Evolutionary conservation across 805 yeast genomes (phyloP).

Genomic region (Kregervanrija pseudodelftensis): DNA sequence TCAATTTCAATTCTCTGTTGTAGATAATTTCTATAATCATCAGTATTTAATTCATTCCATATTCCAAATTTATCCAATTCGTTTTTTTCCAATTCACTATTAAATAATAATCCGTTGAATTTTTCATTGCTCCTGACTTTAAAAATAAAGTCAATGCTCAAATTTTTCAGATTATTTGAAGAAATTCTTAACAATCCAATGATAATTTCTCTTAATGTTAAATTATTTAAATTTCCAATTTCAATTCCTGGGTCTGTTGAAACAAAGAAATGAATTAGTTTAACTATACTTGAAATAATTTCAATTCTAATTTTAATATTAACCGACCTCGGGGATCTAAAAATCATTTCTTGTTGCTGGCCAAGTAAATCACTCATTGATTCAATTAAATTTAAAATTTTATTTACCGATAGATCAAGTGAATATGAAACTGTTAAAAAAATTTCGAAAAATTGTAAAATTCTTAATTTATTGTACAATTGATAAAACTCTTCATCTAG

Average conservation of each 20-base stretch:
- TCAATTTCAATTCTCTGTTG: constrained; percentile 21
- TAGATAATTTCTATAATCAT: constrained; percentile 24
- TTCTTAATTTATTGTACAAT: constrained; percentile 36
- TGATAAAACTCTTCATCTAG: constrained; percentile 37
- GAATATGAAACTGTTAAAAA: constrained; percentile 19
- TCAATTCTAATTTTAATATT: constrained; percentile 31
- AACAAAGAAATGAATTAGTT: constrained; percentile 29
- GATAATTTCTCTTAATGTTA: constrained; percentile 25
- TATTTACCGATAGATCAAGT: constrained; percentile 2
- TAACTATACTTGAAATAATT: constrained; percentile 34
- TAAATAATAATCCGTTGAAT: constrained; percentile 18
- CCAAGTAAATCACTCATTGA: constrained; percentile 28
- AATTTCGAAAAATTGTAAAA: constrained; percentile 44
- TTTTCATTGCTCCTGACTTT: constrained; percentile 14
- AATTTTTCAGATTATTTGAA: constrained; percentile 23
- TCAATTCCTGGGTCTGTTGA: constrained; percentile 20
- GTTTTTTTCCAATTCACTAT: constrained; percentile 17
- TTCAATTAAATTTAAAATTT: constrained; percentile 3
- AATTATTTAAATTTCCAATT: constrained; percentile 20
- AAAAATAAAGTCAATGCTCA: constrained; percentile 18
- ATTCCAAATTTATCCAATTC: constrained; percentile 30
- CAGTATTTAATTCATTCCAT: constrained; percentile 7
- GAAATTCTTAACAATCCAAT: constrained; percentile 25
- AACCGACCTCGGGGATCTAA: constrained; percentile 37
- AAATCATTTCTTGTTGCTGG: constrained; percentile 40